Evolutionary conservation across 305 asterid genomes (phyloP), one percentile per base, ranked within the genome.

Genomic region (Solanum hybrid): DNA sequence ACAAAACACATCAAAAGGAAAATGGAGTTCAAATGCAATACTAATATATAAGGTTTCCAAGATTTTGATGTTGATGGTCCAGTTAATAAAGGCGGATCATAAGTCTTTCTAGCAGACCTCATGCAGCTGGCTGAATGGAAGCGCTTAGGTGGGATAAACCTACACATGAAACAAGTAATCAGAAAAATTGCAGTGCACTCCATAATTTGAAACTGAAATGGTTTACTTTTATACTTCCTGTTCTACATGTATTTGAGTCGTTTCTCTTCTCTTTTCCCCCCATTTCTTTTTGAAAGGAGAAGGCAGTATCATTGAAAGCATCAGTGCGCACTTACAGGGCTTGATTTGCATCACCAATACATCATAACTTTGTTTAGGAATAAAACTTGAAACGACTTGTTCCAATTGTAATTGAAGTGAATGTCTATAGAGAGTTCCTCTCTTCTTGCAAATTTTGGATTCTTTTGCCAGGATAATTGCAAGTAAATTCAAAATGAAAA

Each of bases 21-120:
- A 76, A 89, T 51, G 89, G 88, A 89, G 87, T 87, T 20, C 84
- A 33, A 89, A 86, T 87, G 90, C 89, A 95, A 89, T 96, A 96
- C 98, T 91, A 94, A 87, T 91, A 94, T 57, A 86, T 92, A 91
- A 87, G 89, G 88, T 90, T 90, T 89, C 98, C 96, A 93, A 10
- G 92, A 86, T 86, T 79, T 36, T 75, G 92, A 61, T 89, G 94
- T 29, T 89, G 78, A 61, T 75, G 37, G 90, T 89, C 92, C 94
- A 85, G 92, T 90, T 81, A 89, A 88, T 89, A 89, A 82, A 82
- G 93, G 88, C 32, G 26, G 90, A 91, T 91, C 89, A 86, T 88
- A 91, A 29, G 84, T 33, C 88, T 79, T 90, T 89, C 87, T 89
- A 27, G 92, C 89, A 90, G 95, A 91, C 90, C 90, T 91, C 86